Conservation (phyloP, 2,329 filamentous ascomycete species). For the Colletotrichum cuscutae region DNA sequence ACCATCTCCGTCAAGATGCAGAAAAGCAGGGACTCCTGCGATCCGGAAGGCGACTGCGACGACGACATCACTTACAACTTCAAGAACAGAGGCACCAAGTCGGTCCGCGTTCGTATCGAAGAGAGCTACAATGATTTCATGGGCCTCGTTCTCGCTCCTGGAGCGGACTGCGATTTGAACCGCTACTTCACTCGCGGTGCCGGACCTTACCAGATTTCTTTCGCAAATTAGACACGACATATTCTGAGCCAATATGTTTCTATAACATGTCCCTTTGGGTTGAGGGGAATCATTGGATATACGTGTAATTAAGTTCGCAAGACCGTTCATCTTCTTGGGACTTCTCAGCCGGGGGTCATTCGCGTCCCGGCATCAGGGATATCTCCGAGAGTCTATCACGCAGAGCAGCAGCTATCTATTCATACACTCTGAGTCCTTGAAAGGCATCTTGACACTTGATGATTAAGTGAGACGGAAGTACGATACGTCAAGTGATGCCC, state of each 20-base stretch:
- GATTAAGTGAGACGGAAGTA: not conserved
- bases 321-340: too few species aligned
- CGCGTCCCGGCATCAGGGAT: too few species aligned
- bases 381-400: too few species aligned
- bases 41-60: not conserved
- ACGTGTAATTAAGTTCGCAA: too few species aligned
- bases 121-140: not conserved
- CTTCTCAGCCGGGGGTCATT: too few species aligned
- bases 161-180: not conserved
- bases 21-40: not conserved
- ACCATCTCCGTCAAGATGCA: constrained; percentile 7
- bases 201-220: constrained; percentile 1
- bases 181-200: not conserved
- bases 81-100: not conserved
- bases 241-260: too few species aligned
- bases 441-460: not conserved
- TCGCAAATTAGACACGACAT: not conserved
- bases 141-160: not conserved
- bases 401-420: not conserved
- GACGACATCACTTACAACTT: constrained; percentile 7
- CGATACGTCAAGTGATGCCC: not conserved
- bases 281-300: too few species aligned
- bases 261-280: too few species aligned
- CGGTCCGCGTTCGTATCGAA: not conserved
- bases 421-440: not conserved